Evolutionary conservation across 148 eudicot species (phyloP), one percentile per base, ranked within the genome.

Genomic region (Rhododendron simsii): DNA sequence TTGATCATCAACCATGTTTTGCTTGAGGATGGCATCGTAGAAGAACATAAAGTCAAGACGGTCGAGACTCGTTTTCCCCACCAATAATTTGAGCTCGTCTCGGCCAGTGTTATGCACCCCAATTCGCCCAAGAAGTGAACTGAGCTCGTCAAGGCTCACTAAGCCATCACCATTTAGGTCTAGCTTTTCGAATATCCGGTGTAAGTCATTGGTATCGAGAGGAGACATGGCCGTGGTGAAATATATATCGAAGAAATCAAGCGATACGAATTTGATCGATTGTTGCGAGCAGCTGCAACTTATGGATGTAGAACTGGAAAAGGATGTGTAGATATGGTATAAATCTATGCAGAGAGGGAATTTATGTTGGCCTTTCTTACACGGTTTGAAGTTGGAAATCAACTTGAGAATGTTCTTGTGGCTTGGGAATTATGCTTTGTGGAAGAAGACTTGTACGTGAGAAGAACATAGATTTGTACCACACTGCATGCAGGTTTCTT

Each of bases 71-170:
- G 61, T 35, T 50, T 92, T 75, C 16, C 93, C 94, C 44, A 91
- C 84, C 48, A 92, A 77, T 0, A 59, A 84, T 45, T 80, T 77
- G 12, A 92, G 84, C 87, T 92, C 93, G 13, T 91, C 91, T n/a
- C 2, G n/a, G 71, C 35, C 74, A 30, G 65, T 86, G 1, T 83
- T 61, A 1, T 81, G 86, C 3, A 86, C 82, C 2, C 91, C 92
- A 0, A 85, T 86, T 35, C 48, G 90, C 63, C 90, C 88, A 5
- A 93, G 93, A 41, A 92, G 91, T 90, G 86, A 87, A 8, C 26
- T 84, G 4, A 93, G 92, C 90, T 93, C 96, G 7, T 91, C 91
- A 3, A 92, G 81, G 87, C 91, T 93, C 86, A 93, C 87, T 0
- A 86, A 77, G 3, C 96, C 93, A 51, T 93, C 94, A 1, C 88